Evolutionary conservation across 2,329 filamentous ascomycete genomes (phyloP), one percentile per base, ranked within the genome.

Genomic region (Ascosphaera aggregata): DNA sequence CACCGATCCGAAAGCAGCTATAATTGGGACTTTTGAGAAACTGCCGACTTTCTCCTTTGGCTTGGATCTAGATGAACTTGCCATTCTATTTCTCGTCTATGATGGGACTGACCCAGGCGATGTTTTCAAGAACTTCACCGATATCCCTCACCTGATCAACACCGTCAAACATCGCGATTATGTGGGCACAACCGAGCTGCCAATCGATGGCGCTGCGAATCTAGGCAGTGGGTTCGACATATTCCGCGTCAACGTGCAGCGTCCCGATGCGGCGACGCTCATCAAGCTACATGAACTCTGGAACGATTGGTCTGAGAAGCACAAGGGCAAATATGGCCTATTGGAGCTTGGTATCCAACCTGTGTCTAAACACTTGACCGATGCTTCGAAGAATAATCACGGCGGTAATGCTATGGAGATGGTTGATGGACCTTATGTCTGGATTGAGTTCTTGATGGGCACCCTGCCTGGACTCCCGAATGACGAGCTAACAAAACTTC

Each of bases 81-180:
- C 68, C 67, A 60, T 71, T 41, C 52, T 76, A 42, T 75, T 75
- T 51, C 49, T 71, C 27, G 75, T 72, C 55, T 76, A 75, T 50
- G 67, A 76, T 49, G 72, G 67, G 1, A 60, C 63, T 0, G 51
- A 54, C 38, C 63, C 63, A 0, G 47, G 55, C 1, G 64, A 57
- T 3, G 60, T 67, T 2, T 76, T 77, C 42, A 58, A 63, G 41
- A 63, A 64, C 41, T 76, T 76, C 50, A 62, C 64, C 2, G 56
- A 56, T 31, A 57, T 69, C 36, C 47, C 52, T 1, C 58, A 60
- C 1, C 43, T 55, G 0, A 47, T 59, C 17, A 64, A 69, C 46
- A 62, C 53, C 15, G 58, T 56, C 38, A 61, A 63, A 47, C 67
- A 67, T 43, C 54, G 59, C 39, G 58, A 61, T 34, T 51, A 71